Percentiles rank a stretch among this genome's conserved stretches.
These are phyloP conservation scores for Taphrina flavorubra DNA, from an alignment of 1,139 yeast species.

Conservation along the genomic window DNA sequence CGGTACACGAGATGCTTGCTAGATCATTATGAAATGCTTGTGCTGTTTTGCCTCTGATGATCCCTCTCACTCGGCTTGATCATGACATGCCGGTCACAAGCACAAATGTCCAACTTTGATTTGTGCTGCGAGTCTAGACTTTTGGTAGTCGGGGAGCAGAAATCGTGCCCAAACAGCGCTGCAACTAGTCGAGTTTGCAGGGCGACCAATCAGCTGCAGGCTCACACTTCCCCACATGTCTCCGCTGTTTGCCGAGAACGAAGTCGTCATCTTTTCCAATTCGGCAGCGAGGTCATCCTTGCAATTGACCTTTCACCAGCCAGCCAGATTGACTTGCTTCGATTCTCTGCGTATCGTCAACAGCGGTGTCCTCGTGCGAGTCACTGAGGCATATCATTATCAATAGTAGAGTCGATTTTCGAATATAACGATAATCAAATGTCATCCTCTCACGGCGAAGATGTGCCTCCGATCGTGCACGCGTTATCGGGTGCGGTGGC, in stretches of 20 bases:
- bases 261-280: neutral
- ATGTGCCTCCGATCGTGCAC: conserved; percentile 62
- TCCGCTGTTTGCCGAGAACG: conserved; percentile 2
- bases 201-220: neutral
- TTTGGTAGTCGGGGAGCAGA: too few species aligned
- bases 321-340: too few species aligned
- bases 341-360: too few species aligned
- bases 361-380: too few species aligned
- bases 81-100: too few species aligned
- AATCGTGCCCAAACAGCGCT: too few species aligned
- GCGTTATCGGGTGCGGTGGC: conserved; percentile 88
- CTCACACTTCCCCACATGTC: neutral
- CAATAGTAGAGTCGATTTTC: too few species aligned
- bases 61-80: neutral
- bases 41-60: neutral
- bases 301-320: too few species aligned
- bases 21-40: too few species aligned
- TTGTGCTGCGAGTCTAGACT: too few species aligned
- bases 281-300: neutral
- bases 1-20: neutral
- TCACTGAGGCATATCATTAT: too few species aligned
- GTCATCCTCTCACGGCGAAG: conserved; percentile 19
- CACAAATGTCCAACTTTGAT: too few species aligned
- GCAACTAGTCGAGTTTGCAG: neutral
- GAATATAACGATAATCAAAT: neutral